These are phyloP conservation scores for Fraxinus latifolia DNA, from an alignment of 305 asterid genomes.

Conservation along the genomic window DNA sequence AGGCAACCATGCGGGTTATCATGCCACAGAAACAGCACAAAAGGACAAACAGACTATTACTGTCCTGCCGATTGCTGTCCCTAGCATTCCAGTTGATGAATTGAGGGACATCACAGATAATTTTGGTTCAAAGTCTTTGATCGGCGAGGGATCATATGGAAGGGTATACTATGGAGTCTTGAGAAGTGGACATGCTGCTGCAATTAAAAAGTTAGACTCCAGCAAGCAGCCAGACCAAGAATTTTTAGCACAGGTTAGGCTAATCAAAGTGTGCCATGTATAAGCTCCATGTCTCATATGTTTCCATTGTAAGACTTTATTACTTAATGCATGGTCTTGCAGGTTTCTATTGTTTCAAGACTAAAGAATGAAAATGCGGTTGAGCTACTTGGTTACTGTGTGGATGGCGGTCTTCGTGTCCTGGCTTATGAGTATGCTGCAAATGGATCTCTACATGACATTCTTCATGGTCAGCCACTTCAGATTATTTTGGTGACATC, in stretches of 20 bases:
- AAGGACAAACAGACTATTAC: constrained; percentile 42
- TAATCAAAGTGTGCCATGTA: background rate
- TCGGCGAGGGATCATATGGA: constrained; percentile 79
- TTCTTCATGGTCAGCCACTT: constrained; percentile 68
- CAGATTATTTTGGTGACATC: background rate
- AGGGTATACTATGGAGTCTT: constrained; percentile 65
- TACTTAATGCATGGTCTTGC: constrained; percentile 20
- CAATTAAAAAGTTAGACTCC: constrained; percentile 69
- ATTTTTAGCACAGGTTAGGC: constrained; percentile 59
- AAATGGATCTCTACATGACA: constrained; percentile 74
- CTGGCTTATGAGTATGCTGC: constrained; percentile 72
- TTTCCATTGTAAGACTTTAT: constrained; percentile 5
- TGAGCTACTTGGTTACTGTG: constrained; percentile 68
- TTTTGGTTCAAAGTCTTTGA: constrained; percentile 59
- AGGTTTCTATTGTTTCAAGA: constrained; percentile 88
- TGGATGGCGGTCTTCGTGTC: constrained; percentile 69
- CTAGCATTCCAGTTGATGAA: constrained; percentile 60
- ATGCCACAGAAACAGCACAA: constrained; percentile 49
- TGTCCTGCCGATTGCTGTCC: constrained; percentile 67
- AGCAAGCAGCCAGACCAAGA: constrained; percentile 85
- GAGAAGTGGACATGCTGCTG: constrained; percentile 56
- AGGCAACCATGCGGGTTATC: constrained; percentile 58
- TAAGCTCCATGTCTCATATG: constrained; percentile 3
- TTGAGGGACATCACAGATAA: constrained; percentile 63
- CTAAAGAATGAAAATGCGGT: constrained; percentile 66